Evolutionary conservation across 106 monocot species (phyloP).

Genomic region (Dendrobium huoshanense): DNA sequence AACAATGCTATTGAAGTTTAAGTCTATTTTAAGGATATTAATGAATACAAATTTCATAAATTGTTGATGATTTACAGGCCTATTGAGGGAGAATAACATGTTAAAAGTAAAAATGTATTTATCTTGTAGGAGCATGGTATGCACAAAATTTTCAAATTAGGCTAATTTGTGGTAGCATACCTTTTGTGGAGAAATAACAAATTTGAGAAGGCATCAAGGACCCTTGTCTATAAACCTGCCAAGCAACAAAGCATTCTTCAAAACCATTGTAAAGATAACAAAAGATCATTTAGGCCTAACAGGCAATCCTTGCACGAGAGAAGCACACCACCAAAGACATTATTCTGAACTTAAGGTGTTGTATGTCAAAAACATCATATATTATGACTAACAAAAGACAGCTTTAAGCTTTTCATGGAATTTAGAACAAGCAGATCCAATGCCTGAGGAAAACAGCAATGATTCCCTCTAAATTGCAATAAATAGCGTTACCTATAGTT

Average conservation of each 20-base stretch:
- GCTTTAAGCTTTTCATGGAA: too few species aligned
- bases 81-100: not conserved
- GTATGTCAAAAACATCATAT: not conserved
- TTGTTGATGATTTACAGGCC: not conserved
- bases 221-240: conserved; percentile 37
- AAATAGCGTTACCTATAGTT: too few species aligned
- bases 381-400: not conserved
- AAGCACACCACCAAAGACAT: not conserved
- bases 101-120: not conserved
- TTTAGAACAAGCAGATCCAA: too few species aligned
- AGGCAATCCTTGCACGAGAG: not conserved
- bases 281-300: not conserved
- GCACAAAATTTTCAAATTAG: not conserved
- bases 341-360: not conserved
- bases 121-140: not conserved
- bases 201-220: conserved; percentile 23
- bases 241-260: not conserved
- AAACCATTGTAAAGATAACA: too few species aligned
- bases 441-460: too few species aligned
- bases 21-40: not conserved
- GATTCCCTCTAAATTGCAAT: too few species aligned
- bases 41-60: not conserved
- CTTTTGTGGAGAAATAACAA: conserved; percentile 58
- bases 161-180: conserved; percentile 14
- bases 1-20: not conserved